Conservation (phyloP, 2,329 filamentous ascomycete genomes). For the Colletotrichum nymphaeae region DNA sequence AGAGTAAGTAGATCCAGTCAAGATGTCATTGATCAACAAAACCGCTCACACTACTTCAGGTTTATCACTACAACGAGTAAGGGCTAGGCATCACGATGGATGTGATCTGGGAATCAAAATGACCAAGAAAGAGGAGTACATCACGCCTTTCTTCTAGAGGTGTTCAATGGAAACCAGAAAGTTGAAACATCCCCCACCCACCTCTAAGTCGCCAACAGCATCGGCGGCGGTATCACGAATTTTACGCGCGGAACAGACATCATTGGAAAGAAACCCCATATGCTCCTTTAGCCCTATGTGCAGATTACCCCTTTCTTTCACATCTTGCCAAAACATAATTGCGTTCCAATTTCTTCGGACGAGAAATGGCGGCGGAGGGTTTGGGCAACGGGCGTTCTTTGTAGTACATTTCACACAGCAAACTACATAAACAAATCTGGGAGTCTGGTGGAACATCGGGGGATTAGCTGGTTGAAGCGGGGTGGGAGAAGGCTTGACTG, state of each 20-base stretch:
- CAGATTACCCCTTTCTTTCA: constrained; percentile 18
- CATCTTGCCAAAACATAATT: constrained; percentile 32
- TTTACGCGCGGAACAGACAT: constrained; percentile 18
- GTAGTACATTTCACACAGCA: constrained; percentile 21
- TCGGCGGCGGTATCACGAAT: constrained; percentile 23
- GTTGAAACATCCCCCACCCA: neutral
- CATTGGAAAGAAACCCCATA: constrained; percentile 22
- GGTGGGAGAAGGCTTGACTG: neutral
- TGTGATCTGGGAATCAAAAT: neutral
- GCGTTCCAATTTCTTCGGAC: constrained; percentile 10
- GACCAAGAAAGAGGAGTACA: neutral
- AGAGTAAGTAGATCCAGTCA: constrained; percentile 70
- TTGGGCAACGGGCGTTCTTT: constrained; percentile 26
- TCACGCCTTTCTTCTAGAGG: neutral
- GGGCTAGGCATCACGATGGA: constrained; percentile 24
- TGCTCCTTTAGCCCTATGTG: constrained; percentile 15
- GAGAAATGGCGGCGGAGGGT: neutral
- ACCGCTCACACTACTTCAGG: constrained; percentile 57
- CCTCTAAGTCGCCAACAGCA: neutral
- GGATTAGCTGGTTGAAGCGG: neutral
- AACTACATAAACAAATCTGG: neutral
- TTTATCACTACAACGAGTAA: constrained; percentile 92
- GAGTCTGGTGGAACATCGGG: neutral
- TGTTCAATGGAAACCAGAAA: neutral
- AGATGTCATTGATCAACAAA: neutral